A percentile compares a stretch with the other conserved stretches of the same genome.
phyloP scores from a whole-genome alignment of 345 rosid genomes.

The Trapa bicornis region DNA sequence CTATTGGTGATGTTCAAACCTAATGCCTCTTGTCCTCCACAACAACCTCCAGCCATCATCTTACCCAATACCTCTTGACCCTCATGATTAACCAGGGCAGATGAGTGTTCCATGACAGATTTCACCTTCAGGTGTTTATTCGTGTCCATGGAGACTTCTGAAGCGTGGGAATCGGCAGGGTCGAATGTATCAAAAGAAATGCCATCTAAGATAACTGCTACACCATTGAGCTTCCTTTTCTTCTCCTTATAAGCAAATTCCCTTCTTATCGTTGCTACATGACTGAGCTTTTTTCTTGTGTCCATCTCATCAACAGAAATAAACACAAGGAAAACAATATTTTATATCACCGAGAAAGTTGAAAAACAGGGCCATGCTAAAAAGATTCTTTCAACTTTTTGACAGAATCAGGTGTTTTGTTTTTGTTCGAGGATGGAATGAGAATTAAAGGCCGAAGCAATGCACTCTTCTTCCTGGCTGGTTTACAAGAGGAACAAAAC shows the following conservation, averaged over 20 bases:
- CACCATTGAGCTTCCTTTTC: slow-evolving; percentile 43
- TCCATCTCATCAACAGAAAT: slow-evolving; percentile 25
- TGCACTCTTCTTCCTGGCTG: background rate
- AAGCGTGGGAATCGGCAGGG: slow-evolving; percentile 21
- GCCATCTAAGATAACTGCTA: slow-evolving; percentile 18
- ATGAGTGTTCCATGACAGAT: slow-evolving; percentile 20
- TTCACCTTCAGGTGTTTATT: slow-evolving; percentile 22
- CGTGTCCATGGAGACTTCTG: too few relatives aligned
- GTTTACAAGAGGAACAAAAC: background rate
- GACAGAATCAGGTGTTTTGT: too few relatives aligned
- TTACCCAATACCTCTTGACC: slow-evolving; percentile 19
- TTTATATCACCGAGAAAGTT: background rate
- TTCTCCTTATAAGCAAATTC: slow-evolving; percentile 41
- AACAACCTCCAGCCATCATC: slow-evolving; percentile 18
- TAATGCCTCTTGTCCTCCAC: slow-evolving; percentile 17
- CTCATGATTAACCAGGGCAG: slow-evolving; percentile 19
- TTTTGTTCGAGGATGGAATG: too few relatives aligned
- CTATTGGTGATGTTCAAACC: slow-evolving; percentile 17
- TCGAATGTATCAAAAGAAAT: slow-evolving; percentile 25
- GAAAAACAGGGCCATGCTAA: background rate
- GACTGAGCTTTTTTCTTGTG: slow-evolving; percentile 41
- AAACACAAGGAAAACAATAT: background rate
- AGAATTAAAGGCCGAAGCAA: background rate
- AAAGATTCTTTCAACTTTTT: too few relatives aligned
- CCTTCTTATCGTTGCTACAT: slow-evolving; percentile 42